Base-by-base conservation (phyloP, 371 early-diverging fungal genomes). In the Globomyces sp. region DNA sequence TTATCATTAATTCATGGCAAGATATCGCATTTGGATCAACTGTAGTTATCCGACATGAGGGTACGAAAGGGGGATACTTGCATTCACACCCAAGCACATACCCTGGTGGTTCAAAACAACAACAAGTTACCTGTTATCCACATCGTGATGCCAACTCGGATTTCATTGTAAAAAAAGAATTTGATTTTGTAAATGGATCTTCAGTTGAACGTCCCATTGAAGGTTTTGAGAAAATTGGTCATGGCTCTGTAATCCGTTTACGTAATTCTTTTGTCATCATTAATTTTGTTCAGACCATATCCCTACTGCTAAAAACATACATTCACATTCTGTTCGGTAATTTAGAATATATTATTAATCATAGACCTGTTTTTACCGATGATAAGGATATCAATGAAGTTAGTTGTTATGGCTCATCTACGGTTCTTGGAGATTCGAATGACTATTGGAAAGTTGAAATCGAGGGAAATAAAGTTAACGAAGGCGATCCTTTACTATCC, bases 381-480 rank as follows among this genome's bases (percentile, higher is more conserved):
- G 58, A 65, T 78, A 39, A 82, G 55, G 74, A 76, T 46, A 62
- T 72, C 66, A 68, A 67, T 45, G 81, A 81, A 70, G 81, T 73
- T 8, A 73, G 75, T 2, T 77, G 69, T 34, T 81, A 81, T 59
- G 81, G 81, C 8, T 70, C 58, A 10, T 70, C 87, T 62, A 44
- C 6, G 3, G 42, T 58, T 44, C 8, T 68, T 0, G 86, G 87
- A 4, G 96, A 97, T 76, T 36, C 74, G 5, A 91, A 94, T 70
- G 98, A 96, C 74, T 86, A 93, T 73, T 97, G 98, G 97, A 77
- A 76, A 4, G 80, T 97, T 1, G 96, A 96, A 68, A 73, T 96
- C 64, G 84, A 89, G 1, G 84, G 89, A 64, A 89, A 85, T 68
- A 42, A 60, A 34, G 44, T 11, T 3, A 50, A 59, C 10, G 24